Base-by-base conservation (phyloP, 352 stramenopile genomes). In the Elongisporangium undulatum region DNA sequence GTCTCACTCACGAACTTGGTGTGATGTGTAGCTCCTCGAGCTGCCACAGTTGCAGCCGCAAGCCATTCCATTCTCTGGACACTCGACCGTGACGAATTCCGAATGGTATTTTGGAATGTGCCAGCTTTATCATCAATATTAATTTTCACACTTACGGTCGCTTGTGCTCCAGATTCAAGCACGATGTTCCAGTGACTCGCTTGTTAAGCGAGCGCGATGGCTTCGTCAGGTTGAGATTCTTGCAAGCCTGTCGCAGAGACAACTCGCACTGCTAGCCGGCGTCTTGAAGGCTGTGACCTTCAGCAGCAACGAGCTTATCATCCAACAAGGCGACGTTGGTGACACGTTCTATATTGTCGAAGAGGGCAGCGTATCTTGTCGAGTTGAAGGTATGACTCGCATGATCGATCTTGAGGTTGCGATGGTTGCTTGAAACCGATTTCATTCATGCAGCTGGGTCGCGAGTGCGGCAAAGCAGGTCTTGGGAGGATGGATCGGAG, bases 11-110 rank as follows among this genome's bases (percentile, higher is more conserved):
- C 29, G 24, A 8, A 3, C 26, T 55, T 61, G n/a, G 7, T 26
- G 12, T 56, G 4, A 70, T 41, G 71, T 41, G 70, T 56, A 94
- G 91, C 74, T 56, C 94, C 93, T 13, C 85, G 94, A 39, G 91
- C 92, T 7, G 94, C 94, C 9, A 97, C 89, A 0, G 96, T 98
- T 41, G 68, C 85, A 20, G 96, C 96, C 15, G 90, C 88, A 53
- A 95, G 86, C 0, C 88, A 96, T 45, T 84, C 83, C 63, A 79
- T 85, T 64, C 62, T 98, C 4, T 98, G 90, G 89, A 92, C 89
- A 10, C 71, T 98, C 10, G 89, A 96, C 58, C 84, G 92, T 56
- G 85, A 89, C 22, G 85, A 96, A 54, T 98, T 97, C 64, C 74
- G 83, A 50, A 85, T 80, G 71, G 74, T 83, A 49, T 38, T 48